Evolutionary conservation across 805 yeast genomes (phyloP).

Genomic region (Metschnikowia arizonensis): DNA sequence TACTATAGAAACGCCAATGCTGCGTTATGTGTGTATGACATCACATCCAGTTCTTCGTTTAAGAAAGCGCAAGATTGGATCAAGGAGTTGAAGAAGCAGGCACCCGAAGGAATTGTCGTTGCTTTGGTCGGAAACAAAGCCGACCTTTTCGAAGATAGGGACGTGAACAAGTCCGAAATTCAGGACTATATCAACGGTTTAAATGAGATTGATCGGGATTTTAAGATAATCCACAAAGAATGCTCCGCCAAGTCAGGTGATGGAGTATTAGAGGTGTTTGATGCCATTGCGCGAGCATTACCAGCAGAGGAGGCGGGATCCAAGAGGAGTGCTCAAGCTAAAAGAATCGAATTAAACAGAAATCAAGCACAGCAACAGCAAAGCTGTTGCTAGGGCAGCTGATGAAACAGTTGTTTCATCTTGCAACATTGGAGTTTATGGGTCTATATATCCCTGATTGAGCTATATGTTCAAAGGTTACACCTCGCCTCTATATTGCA

Average conservation of each 20-base stretch:
- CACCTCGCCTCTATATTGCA: neutral
- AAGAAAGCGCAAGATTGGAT: slow-evolving; percentile 98
- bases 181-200: slow-evolving; percentile 39
- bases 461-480: neutral
- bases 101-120: slow-evolving; percentile 83
- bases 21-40: slow-evolving; percentile 91
- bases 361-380: slow-evolving; percentile 16
- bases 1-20: slow-evolving; percentile 97
- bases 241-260: slow-evolving; percentile 45
- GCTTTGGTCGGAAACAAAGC: slow-evolving; percentile 93
- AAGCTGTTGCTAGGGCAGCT: slow-evolving; percentile 13
- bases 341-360: slow-evolving; percentile 17
- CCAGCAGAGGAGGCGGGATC: slow-evolving; percentile 37
- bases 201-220: slow-evolving; percentile 15
- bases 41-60: slow-evolving; percentile 91
- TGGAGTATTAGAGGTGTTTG: slow-evolving; percentile 40
- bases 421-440: neutral
- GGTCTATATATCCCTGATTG: neutral
- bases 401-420: neutral
- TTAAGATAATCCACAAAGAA: slow-evolving; percentile 29
- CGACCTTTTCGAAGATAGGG: slow-evolving; percentile 65
- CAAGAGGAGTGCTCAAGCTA: slow-evolving; percentile 11
- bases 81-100: slow-evolving; percentile 91
- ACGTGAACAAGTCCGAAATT: slow-evolving; percentile 42
- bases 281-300: slow-evolving; percentile 37